These are phyloP conservation scores for Cylindricascospora bacillispora DNA, from an alignment of 1,139 yeast genomes.

Conservation along the genomic window DNA sequence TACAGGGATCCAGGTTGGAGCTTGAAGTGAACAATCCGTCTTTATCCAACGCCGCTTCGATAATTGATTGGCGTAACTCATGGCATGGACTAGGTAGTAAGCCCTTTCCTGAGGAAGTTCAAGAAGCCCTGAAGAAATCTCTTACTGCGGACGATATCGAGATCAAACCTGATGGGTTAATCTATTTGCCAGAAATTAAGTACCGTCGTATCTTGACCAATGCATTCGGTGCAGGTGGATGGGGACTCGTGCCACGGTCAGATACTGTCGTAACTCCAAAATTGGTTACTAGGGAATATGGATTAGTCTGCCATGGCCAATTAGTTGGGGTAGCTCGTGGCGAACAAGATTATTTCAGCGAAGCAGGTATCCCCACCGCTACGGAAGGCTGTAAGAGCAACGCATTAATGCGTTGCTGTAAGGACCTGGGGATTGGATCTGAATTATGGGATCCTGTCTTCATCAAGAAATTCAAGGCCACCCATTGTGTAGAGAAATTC, in stretches of 20 bases:
- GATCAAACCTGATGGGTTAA: constrained; percentile 87
- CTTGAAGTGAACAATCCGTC: too few relatives aligned
- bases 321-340: constrained; percentile 89
- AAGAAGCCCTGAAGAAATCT: constrained; percentile 46
- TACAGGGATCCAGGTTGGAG: too few relatives aligned
- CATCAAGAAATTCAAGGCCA: constrained; percentile 64
- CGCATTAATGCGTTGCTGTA: constrained; percentile 95
- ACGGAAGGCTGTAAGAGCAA: constrained; percentile 95
- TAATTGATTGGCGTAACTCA: constrained; percentile 56
- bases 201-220: constrained; percentile 76
- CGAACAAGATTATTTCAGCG: constrained; percentile 85
- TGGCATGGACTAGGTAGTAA: constrained; percentile 72
- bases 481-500: constrained; percentile 69
- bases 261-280: constrained; percentile 60
- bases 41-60: not conserved
- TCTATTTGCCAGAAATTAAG: constrained; percentile 88
- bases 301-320: constrained; percentile 74
- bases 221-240: constrained; percentile 97
- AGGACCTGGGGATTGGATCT: constrained; percentile 91
- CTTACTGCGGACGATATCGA: constrained; percentile 65
- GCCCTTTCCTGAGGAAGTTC: constrained; percentile 54
- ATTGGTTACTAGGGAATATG: constrained; percentile 78
- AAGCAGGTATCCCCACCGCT: constrained; percentile 84
- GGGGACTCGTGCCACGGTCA: constrained; percentile 95
- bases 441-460: constrained; percentile 96